Conservation (phyloP, 371 early-diverging fungal genomes). For the Mortierella sp. region DNA sequence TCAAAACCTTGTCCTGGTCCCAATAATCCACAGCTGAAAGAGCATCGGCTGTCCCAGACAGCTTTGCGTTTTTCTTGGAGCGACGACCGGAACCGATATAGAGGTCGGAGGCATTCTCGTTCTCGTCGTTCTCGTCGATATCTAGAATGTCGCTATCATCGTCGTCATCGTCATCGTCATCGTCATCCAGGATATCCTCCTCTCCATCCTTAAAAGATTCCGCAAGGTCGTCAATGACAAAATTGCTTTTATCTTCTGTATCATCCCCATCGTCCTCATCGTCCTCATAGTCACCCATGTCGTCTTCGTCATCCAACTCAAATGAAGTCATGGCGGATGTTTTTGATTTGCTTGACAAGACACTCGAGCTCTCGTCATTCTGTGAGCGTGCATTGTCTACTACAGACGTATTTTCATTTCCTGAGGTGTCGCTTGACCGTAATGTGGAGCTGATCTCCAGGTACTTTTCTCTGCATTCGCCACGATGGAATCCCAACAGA, state of each 20-base stretch:
- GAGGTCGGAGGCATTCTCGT: slow-evolving; percentile 3
- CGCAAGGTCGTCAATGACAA: slow-evolving; percentile 5
- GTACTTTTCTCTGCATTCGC: slow-evolving; percentile 25
- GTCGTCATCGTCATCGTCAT: slow-evolving; percentile 8
- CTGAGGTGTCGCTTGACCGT: background rate
- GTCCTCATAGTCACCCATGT: slow-evolving; percentile 9
- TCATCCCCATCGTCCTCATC: slow-evolving; percentile 6
- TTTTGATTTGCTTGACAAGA: background rate
- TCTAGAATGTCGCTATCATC: slow-evolving; percentile 8
- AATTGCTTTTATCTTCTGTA: background rate
- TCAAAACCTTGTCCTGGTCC: slow-evolving; percentile 22
- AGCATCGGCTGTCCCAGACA: no score
- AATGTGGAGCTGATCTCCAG: slow-evolving; percentile 9
- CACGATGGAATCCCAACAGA: slow-evolving; percentile 23
- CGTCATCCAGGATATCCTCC: background rate
- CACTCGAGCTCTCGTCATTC: background rate
- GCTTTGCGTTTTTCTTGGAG: slow-evolving; percentile 3
- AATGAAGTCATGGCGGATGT: background rate
- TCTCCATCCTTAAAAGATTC: slow-evolving; percentile 2
- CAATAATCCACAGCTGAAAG: slow-evolving; percentile 1
- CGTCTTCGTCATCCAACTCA: slow-evolving; percentile 6
- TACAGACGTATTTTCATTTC: background rate
- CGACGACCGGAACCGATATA: background rate
- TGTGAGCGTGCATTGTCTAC: background rate
- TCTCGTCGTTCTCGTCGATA: background rate